Conservation (phyloP, 768 basidiomycete species). For the Galerina sulciceps region DNA sequence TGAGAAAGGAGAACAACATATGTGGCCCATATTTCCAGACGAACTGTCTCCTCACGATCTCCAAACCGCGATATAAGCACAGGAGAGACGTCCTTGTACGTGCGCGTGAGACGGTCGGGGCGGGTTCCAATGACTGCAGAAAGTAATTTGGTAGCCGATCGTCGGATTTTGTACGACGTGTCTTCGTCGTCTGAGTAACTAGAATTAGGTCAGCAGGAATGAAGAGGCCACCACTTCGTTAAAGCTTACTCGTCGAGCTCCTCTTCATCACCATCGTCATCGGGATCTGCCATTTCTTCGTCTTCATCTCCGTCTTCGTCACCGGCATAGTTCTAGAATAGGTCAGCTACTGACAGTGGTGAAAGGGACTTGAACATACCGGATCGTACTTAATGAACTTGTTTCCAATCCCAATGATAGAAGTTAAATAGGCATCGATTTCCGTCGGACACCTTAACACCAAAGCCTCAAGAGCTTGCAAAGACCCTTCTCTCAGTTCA, state of each 20-base stretch:
- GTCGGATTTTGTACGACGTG: conserved; percentile 95
- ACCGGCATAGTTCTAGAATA: conserved; percentile 55
- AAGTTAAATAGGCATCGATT: conserved; percentile 69
- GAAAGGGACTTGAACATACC: conserved; percentile 45
- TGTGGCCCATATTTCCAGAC: conserved; percentile 89
- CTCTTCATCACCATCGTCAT: conserved; percentile 76
- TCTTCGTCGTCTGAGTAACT: conserved; percentile 99
- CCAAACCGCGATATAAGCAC: conserved; percentile 89
- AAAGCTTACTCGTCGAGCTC: conserved; percentile 76
- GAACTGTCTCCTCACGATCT: conserved; percentile 94
- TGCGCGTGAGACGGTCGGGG: conserved; percentile 77
- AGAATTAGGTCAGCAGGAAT: conserved; percentile 10
- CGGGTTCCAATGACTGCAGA: conserved; percentile 86
- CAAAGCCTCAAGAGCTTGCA: conserved; percentile 89
- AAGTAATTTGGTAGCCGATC: conserved; percentile 90
- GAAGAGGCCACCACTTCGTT: background rate
- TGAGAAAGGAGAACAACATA: conserved; percentile 84
- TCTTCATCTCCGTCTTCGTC: conserved; percentile 53
- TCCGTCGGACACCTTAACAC: conserved; percentile 85
- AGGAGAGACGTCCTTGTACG: conserved; percentile 87
- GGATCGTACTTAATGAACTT: conserved; percentile 94
- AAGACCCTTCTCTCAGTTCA: conserved; percentile 77
- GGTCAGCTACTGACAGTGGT: background rate
- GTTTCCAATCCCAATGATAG: conserved; percentile 71
- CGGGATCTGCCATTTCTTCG: conserved; percentile 68